phyloP scores from a whole-genome alignment of 2,329 filamentous ascomycete genomes.

The Onygena corvina region DNA sequence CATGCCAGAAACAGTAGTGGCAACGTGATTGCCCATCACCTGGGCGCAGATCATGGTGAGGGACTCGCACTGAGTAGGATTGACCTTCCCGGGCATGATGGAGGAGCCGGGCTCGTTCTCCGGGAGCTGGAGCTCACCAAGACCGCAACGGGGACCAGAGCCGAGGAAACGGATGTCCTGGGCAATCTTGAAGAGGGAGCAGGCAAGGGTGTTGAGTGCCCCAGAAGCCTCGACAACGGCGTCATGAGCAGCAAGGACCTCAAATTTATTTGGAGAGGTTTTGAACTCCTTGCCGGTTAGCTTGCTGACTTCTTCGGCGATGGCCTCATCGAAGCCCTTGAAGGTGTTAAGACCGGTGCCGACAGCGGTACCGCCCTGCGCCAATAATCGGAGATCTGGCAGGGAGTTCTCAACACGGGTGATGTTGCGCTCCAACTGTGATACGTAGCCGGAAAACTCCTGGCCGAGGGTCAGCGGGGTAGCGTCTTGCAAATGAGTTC shows the following conservation, averaged over 20 bases:
- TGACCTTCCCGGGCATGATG: conserved; percentile 99
- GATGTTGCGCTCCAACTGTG: conserved; percentile 83
- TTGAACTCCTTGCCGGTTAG: conserved; percentile 89
- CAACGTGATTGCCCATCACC: conserved; percentile 94
- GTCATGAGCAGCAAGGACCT: conserved; percentile 90
- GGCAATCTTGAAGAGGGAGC: conserved; percentile 91
- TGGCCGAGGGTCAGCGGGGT: conserved; percentile 91
- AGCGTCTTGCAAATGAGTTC: conserved; percentile 94
- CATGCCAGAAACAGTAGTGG: conserved; percentile 85
- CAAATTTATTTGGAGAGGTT: conserved; percentile 98
- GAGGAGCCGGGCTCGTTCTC: conserved; percentile 97
- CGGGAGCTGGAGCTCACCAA: conserved; percentile 82
- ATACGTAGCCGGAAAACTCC: conserved; percentile 95
- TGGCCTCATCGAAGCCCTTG: conserved; percentile 84
- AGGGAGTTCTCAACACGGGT: conserved; percentile 72
- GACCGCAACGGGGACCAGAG: conserved; percentile 86
- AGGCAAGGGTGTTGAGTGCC: conserved; percentile 81
- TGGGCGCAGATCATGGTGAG: conserved; percentile 96
- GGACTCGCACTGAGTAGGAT: conserved; percentile 95
- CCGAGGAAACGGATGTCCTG: conserved; percentile 97
- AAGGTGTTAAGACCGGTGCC: conserved; percentile 97
- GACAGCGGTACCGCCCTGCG: conserved; percentile 92
- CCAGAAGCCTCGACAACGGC: conserved; percentile 90
- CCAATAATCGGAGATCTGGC: conserved; percentile 72
- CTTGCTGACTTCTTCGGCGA: conserved; percentile 80